Percentiles rank a stretch among this genome's conserved stretches.
Conservation (phyloP, 148 eudicot genomes). For the Rhododendron simsii region DNA sequence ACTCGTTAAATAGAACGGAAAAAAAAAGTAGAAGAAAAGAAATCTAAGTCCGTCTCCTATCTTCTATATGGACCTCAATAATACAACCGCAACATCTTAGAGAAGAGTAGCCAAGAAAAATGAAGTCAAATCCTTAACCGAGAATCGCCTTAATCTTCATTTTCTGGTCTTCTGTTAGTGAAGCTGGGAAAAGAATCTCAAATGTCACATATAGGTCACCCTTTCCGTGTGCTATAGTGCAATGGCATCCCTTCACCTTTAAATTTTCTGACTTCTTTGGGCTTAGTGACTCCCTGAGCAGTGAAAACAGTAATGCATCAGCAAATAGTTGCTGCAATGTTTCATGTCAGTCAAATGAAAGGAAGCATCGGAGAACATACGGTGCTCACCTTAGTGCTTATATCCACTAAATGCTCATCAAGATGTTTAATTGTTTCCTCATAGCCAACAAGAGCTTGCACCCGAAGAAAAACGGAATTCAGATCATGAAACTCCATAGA, state of each 20-base stretch:
- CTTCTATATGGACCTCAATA: slow-evolving; percentile 12
- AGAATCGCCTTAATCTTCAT: slow-evolving; percentile 65
- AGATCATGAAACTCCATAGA: neutral
- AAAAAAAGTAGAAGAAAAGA: neutral
- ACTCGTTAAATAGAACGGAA: neutral
- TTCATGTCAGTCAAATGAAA: neutral
- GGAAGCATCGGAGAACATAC: neutral
- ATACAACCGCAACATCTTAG: slow-evolving; percentile 19
- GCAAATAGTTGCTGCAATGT: neutral
- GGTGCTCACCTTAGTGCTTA: slow-evolving; percentile 61
- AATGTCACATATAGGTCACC: slow-evolving; percentile 74
- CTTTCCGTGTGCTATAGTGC: slow-evolving; percentile 72
- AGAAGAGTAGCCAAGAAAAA: neutral
- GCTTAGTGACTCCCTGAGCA: slow-evolving; percentile 71
- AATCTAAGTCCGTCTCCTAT: neutral
- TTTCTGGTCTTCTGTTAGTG: slow-evolving; percentile 81
- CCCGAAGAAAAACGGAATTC: slow-evolving; percentile 30
- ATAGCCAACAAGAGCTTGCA: slow-evolving; percentile 91
- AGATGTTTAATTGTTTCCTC: slow-evolving; percentile 63
- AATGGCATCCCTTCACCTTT: slow-evolving; percentile 96
- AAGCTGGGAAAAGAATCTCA: slow-evolving; percentile 83
- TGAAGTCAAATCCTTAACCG: slow-evolving; percentile 24
- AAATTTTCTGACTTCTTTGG: slow-evolving; percentile 79
- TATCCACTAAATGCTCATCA: slow-evolving; percentile 63
- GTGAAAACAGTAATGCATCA: neutral